phyloP scores from a whole-genome alignment of 306 rosid genomes.

The Clitoria ternatea region DNA sequence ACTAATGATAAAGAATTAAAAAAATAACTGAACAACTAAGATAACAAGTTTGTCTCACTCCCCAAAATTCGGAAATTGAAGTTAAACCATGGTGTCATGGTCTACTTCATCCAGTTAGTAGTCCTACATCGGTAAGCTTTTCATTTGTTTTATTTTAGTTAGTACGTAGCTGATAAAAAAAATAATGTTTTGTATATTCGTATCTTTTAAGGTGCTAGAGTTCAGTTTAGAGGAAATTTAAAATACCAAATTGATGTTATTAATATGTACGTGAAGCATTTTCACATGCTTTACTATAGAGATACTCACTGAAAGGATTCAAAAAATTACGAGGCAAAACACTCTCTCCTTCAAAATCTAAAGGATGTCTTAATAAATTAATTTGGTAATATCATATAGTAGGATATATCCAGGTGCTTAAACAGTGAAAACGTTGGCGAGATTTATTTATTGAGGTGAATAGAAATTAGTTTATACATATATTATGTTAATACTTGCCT shows the following conservation, averaged over 20 bases:
- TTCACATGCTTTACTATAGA: background rate
- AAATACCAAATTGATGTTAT: background rate
- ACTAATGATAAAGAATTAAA: background rate
- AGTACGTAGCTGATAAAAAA: too few relatives aligned
- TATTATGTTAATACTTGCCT: background rate
- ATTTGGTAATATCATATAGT: background rate
- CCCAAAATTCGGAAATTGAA: slow-evolving; percentile 8
- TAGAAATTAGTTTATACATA: too few relatives aligned
- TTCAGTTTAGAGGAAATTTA: background rate
- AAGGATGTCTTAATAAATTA: background rate
- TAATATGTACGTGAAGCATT: too few relatives aligned
- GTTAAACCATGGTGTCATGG: slow-evolving; percentile 15
- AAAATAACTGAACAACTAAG: background rate
- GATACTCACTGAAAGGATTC: background rate
- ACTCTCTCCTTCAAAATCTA: background rate
- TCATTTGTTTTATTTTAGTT: too few relatives aligned
- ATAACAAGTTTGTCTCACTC: slow-evolving; percentile 13
- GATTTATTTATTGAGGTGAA: background rate
- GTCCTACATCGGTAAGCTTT: background rate
- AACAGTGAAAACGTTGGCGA: background rate
- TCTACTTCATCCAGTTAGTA: background rate
- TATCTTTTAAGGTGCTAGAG: background rate
- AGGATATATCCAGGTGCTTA: background rate
- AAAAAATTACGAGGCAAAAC: background rate
- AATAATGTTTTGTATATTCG: too few relatives aligned